Percentiles rank a stretch among this genome's conserved stretches.
Evolutionary conservation across 768 basidiomycete species (phyloP).

Genomic region (Cystobasidium tubakii): DNA sequence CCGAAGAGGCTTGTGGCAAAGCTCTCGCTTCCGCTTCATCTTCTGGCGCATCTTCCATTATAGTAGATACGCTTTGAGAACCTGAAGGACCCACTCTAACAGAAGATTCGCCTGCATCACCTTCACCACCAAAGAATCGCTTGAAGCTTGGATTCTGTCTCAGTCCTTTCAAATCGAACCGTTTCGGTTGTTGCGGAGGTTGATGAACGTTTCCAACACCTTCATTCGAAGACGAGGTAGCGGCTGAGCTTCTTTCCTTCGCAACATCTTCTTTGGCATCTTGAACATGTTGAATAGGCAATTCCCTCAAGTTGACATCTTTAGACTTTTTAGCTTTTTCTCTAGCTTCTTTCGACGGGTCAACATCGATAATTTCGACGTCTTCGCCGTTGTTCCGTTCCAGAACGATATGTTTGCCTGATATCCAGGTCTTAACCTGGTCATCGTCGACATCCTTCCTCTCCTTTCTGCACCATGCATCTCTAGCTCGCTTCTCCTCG

Average conservation of each 20-base stretch:
- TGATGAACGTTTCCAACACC: not conserved
- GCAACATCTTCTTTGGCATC: conserved; percentile 15
- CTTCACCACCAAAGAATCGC: conserved; percentile 23
- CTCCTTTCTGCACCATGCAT: conserved; percentile 29
- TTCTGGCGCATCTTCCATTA: conserved; percentile 10
- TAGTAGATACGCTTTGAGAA: not conserved
- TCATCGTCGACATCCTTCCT: conserved; percentile 30
- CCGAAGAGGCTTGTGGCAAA: not conserved
- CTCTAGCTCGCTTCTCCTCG: conserved; percentile 28
- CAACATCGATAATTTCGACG: conserved; percentile 33
- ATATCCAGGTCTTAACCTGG: conserved; percentile 31
- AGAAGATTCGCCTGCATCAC: not conserved
- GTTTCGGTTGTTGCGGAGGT: not conserved
- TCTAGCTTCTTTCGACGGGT: conserved; percentile 16
- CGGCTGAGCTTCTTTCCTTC: not conserved
- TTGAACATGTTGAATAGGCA: not conserved
- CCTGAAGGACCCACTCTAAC: not conserved
- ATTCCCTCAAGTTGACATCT: conserved; percentile 27
- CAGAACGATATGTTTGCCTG: conserved; percentile 24
- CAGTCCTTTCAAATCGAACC: conserved; percentile 17
- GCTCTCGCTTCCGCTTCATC: not conserved
- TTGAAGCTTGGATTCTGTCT: conserved; percentile 2
- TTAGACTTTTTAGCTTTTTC: conserved; percentile 16
- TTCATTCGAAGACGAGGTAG: not conserved
- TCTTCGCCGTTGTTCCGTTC: conserved; percentile 32